A percentile compares a stretch with the other conserved stretches of the same genome.
Conservation (phyloP, 805 yeast species). For the Kodamaea neixiangensis region DNA sequence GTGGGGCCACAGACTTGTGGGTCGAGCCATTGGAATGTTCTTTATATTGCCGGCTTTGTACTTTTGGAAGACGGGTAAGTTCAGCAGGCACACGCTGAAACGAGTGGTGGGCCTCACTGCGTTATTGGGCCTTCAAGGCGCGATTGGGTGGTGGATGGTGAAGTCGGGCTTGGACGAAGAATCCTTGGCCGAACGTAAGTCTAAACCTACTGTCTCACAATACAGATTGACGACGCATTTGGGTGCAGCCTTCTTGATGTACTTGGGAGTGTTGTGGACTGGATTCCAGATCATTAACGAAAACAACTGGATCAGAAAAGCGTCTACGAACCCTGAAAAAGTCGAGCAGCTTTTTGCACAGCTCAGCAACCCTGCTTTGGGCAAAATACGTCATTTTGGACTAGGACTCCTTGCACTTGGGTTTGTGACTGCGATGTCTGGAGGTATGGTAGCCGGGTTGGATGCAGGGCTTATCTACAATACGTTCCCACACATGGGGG, state of each 20-base stretch:
- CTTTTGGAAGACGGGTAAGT: constrained; percentile 65
- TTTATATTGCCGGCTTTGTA: constrained; percentile 85
- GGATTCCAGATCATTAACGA: constrained; percentile 84
- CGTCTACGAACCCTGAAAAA: constrained; percentile 45
- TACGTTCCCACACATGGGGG: constrained; percentile 97
- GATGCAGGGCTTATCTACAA: constrained; percentile 97
- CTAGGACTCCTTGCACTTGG: constrained; percentile 64
- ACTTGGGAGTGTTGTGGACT: constrained; percentile 87
- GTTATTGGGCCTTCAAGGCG: constrained; percentile 89
- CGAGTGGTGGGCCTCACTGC: constrained; percentile 72
- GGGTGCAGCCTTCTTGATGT: constrained; percentile 87
- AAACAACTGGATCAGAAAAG: constrained; percentile 56
- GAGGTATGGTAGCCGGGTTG: constrained; percentile 96
- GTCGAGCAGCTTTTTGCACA: constrained; percentile 57
- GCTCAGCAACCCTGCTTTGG: constrained; percentile 62
- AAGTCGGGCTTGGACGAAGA: constrained; percentile 87
- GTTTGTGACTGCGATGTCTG: constrained; percentile 92
- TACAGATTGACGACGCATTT: constrained; percentile 92
- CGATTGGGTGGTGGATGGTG: constrained; percentile 99
- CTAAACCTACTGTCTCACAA: constrained; percentile 97
- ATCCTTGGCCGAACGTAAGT: constrained; percentile 71
- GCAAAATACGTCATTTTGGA: constrained; percentile 56
- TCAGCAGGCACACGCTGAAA: constrained; percentile 66
- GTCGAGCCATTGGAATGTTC: constrained; percentile 83
- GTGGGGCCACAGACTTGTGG: constrained; percentile 94